Evolutionary conservation across 78 protist species (phyloP).

Genomic region (Pigoraptor vietnamica): DNA sequence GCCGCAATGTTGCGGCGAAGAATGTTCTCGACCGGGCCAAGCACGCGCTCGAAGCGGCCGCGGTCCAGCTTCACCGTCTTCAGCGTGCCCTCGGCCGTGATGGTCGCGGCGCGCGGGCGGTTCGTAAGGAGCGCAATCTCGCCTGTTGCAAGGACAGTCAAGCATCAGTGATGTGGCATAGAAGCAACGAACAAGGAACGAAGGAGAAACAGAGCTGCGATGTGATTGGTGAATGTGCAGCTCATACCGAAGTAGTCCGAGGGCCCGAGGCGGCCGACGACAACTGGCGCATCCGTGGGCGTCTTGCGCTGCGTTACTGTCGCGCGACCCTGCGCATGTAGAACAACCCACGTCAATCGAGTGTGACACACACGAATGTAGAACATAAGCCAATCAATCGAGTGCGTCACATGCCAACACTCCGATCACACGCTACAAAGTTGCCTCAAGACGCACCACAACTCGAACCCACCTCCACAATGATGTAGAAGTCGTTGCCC

Average conservation of each 20-base stretch:
- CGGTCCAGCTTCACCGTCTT: conserved; percentile 68
- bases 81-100: conserved; percentile 48
- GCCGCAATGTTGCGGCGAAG: conserved; percentile 56
- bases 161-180: no score
- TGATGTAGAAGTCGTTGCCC: conserved; percentile 70
- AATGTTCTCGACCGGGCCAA: conserved; percentile 73
- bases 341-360: background rate
- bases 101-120: conserved; percentile 78
- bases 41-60: conserved; percentile 58
- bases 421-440: no score
- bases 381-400: no score
- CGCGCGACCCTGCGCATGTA: background rate
- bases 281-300: background rate
- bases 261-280: conserved; percentile 40
- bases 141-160: conserved; percentile 24
- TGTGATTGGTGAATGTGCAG: no score
- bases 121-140: conserved; percentile 72
- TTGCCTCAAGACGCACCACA: no score
- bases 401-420: background rate
- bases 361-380: no score
- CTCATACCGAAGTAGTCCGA: conserved; percentile 71
- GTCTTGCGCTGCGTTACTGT: conserved; percentile 7
- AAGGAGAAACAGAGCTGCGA: no score
- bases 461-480: conserved; percentile 65
- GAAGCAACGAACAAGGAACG: no score